Conservation (phyloP, 345 rosid species). For the Boechera stricta region DNA sequence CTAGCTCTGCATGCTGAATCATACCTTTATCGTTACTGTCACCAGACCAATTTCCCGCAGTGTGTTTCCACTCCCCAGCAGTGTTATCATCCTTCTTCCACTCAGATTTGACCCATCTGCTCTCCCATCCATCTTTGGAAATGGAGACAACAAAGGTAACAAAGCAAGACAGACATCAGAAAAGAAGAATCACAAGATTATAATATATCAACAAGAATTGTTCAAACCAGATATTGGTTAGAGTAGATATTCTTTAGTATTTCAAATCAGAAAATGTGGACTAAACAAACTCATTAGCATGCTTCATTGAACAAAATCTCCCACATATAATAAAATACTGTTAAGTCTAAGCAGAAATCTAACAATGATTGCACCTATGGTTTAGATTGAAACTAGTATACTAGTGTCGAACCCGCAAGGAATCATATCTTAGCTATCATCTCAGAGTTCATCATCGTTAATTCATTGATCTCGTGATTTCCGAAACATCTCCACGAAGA, state of each 20-base stretch:
- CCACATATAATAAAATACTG: too few relatives aligned
- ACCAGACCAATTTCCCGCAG: slow-evolving; percentile 95
- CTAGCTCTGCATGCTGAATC: slow-evolving; percentile 26
- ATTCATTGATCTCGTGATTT: background rate
- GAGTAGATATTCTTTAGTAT: background rate
- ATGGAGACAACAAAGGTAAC: background rate
- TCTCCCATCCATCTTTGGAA: slow-evolving; percentile 91
- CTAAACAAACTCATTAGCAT: too few relatives aligned
- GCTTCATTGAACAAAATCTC: too few relatives aligned
- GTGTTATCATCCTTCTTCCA: slow-evolving; percentile 89
- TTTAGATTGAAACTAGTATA: background rate
- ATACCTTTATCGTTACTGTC: slow-evolving; percentile 87
- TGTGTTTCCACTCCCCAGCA: slow-evolving; percentile 94
- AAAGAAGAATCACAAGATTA: background rate
- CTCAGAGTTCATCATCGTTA: slow-evolving; percentile 13
- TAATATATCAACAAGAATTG: too few relatives aligned
- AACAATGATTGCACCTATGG: background rate
- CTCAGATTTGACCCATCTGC: slow-evolving; percentile 83
- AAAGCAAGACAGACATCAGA: background rate
- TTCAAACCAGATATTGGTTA: background rate
- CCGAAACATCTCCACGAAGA: too few relatives aligned
- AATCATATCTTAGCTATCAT: background rate
- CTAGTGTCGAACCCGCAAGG: too few relatives aligned
- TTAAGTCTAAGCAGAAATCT: too few relatives aligned
- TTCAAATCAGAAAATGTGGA: too few relatives aligned